Conservation (phyloP, 208 protist species). For the Novymonas esmeraldas region DNA sequence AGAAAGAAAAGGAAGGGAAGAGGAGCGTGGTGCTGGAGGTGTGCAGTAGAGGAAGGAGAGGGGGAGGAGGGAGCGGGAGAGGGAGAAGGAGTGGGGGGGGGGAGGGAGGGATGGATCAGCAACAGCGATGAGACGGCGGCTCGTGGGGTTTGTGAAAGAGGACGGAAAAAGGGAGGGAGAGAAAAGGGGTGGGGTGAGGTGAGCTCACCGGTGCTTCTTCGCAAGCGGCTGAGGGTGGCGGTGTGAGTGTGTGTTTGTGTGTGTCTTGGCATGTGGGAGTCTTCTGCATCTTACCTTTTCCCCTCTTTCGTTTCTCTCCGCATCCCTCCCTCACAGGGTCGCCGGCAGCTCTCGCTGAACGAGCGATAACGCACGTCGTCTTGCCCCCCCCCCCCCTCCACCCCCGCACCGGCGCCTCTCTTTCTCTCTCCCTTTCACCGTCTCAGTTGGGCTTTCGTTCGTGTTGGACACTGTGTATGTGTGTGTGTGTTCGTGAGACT, state of each 20-base stretch:
- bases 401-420: not conserved
- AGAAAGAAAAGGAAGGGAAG: slow-evolving; percentile 6
- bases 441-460: slow-evolving; percentile 4
- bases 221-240: no score
- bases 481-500: slow-evolving; percentile 5
- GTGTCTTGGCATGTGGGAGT: not conserved
- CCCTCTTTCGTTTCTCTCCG: slow-evolving; percentile 5
- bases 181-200: slow-evolving; percentile 3
- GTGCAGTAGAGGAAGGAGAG: no score
- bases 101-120: no score
- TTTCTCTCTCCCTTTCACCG: slow-evolving; percentile 4
- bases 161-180: not conserved
- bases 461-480: slow-evolving; percentile 1
- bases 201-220: no score
- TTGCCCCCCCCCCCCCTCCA: not conserved
- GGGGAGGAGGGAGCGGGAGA: not conserved
- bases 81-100: not conserved
- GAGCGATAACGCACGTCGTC: no score
- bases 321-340: no score
- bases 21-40: no score
- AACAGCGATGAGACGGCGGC: no score
- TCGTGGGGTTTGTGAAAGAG: not conserved
- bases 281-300: not conserved
- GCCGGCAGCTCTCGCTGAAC: no score
- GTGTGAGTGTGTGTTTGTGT: not conserved